These are phyloP conservation scores for Mycena vulgaris DNA, from an alignment of 768 basidiomycete species.

Conservation along the genomic window DNA sequence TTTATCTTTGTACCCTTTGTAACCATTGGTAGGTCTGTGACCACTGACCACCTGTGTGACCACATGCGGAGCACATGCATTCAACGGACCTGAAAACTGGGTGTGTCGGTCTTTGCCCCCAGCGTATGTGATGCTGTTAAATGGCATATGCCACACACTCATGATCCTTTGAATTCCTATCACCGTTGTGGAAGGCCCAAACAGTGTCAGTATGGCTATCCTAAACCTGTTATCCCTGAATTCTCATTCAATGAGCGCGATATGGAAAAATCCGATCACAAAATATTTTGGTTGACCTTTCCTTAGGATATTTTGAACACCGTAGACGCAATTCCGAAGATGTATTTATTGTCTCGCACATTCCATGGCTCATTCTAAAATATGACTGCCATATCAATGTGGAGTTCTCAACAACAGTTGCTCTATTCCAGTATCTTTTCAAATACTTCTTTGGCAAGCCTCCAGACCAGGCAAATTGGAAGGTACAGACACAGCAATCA, in stretches of 20 bases:
- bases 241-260: not conserved
- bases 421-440: conserved; percentile 3
- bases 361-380: conserved; percentile 1
- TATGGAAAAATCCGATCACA: not conserved
- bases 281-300: not conserved
- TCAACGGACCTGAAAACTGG: too few species aligned
- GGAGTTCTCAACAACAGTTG: not conserved
- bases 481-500: not conserved
- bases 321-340: not conserved
- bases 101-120: too few species aligned
- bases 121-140: not conserved
- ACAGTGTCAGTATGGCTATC: not conserved
- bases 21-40: too few species aligned
- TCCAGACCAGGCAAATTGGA: not conserved
- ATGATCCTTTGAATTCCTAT: not conserved
- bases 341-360: not conserved
- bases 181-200: not conserved
- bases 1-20: too few species aligned
- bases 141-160: not conserved
- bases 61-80: too few species aligned
- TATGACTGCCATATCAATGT: conserved; percentile 10
- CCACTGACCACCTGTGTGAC: too few species aligned
- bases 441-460: conserved; percentile 3
- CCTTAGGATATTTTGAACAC: conserved; percentile 7
- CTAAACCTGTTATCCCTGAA: not conserved